These are phyloP conservation scores for Sequoia sempervirens DNA, from an alignment of 75 land plant species.

Conservation along the genomic window DNA sequence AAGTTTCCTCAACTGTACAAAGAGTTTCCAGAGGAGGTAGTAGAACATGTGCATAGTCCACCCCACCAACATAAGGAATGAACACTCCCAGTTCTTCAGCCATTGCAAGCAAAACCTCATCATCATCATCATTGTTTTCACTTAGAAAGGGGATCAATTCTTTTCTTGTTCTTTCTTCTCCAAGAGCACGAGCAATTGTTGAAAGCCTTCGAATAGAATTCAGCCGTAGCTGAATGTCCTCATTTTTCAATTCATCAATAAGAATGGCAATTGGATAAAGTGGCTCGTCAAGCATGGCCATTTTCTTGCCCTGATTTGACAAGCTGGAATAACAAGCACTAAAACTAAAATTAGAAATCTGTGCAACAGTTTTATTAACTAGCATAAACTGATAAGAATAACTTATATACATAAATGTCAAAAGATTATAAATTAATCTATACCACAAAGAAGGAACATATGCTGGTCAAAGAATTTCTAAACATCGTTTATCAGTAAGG, in stretches of 20 bases:
- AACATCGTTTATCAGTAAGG: background rate
- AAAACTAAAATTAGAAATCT: background rate
- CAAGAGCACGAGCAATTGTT: conserved; percentile 90
- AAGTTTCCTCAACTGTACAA: conserved; percentile 93
- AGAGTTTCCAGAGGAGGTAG: conserved; percentile 89
- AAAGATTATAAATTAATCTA: background rate
- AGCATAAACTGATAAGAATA: background rate
- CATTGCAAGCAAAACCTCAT: conserved; percentile 95
- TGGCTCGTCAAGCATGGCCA: conserved; percentile 67
- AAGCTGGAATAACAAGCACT: background rate
- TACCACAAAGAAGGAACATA: background rate
- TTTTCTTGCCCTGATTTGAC: conserved; percentile 13
- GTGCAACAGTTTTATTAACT: background rate
- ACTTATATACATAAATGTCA: background rate
- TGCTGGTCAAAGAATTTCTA: background rate
- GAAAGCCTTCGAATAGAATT: conserved; percentile 91
- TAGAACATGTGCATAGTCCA: conserved; percentile 87
- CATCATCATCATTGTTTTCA: conserved; percentile 95
- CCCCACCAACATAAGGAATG: conserved; percentile 94
- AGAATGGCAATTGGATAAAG: conserved; percentile 91
- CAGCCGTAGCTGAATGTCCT: conserved; percentile 87
- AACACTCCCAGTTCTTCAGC: conserved; percentile 94
- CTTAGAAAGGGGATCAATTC: conserved; percentile 92
- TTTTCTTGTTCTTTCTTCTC: conserved; percentile 89
- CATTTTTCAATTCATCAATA: conserved; percentile 92